A percentile compares a stretch with the other conserved stretches of the same genome.
Evolutionary conservation across 2,329 filamentous ascomycete genomes (phyloP).

Genomic region (Beauveria sp.): DNA sequence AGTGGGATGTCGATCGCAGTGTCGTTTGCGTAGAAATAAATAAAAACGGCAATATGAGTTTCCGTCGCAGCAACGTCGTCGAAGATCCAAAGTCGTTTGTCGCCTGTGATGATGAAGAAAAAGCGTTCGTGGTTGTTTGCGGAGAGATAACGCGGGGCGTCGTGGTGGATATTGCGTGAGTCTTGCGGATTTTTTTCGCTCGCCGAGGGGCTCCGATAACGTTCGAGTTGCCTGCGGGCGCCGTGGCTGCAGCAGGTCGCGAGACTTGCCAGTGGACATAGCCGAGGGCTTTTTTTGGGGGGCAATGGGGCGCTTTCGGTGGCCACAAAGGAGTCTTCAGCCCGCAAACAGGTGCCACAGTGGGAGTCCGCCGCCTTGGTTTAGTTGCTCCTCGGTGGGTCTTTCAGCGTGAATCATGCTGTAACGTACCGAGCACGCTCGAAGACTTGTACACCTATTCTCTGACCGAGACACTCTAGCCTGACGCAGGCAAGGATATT

Average conservation of each 20-base stretch:
- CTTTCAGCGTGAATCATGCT: not conserved
- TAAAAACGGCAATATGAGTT: not conserved
- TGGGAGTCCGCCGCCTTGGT: not conserved
- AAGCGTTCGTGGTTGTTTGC: conserved; percentile 5
- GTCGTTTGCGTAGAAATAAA: not conserved
- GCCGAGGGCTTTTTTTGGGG: not conserved
- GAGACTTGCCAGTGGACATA: not conserved
- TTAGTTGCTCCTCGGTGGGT: not conserved
- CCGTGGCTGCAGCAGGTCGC: not conserved
- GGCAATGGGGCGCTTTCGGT: not conserved
- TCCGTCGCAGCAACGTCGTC: not conserved
- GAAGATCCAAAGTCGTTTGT: not conserved
- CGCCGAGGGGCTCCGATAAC: conserved; percentile 12
- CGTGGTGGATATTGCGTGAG: not conserved
- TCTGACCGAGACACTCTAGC: too few species aligned
- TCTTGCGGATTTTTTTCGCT: conserved; percentile 10
- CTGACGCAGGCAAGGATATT: too few species aligned
- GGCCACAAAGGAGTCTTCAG: not conserved
- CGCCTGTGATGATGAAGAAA: not conserved
- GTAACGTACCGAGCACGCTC: not conserved
- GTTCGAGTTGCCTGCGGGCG: not conserved
- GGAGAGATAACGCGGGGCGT: conserved; percentile 11
- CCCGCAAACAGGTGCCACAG: not conserved
- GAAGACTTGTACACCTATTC: too few species aligned
- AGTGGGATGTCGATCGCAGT: not conserved